Conservation (phyloP, 1,284 basidiomycete genomes). For the Marasmius sp. region DNA sequence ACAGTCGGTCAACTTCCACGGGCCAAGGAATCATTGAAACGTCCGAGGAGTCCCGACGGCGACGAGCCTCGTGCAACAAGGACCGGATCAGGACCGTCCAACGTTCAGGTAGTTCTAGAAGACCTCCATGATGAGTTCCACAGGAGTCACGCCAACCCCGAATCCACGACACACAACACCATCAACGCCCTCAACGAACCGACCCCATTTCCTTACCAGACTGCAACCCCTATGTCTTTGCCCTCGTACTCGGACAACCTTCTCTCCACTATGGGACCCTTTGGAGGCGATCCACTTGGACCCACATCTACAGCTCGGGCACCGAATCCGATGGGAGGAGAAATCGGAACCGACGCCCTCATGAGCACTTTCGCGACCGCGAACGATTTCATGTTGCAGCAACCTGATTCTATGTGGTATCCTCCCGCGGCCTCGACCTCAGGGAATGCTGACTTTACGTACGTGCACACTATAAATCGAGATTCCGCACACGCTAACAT, state of each 20-base stretch:
- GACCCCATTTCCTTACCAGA: not conserved
- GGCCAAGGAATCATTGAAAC: not conserved
- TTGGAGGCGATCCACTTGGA: too few relatives aligned
- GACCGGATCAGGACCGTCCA: not conserved
- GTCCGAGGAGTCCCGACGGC: not conserved
- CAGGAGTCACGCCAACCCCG: not conserved
- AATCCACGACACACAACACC: not conserved
- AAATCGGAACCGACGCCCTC: too few relatives aligned
- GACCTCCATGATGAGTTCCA: not conserved
- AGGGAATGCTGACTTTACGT: not conserved
- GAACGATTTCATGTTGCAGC: not conserved
- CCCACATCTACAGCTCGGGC: too few relatives aligned
- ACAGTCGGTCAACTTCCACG: constrained; percentile 1
- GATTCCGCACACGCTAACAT: not conserved
- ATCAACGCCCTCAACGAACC: not conserved
- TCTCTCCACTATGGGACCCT: too few relatives aligned
- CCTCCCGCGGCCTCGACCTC: not conserved
- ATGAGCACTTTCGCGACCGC: not conserved
- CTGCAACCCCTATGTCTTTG: too few relatives aligned
- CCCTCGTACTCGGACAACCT: too few relatives aligned
- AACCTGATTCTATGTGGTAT: not conserved
- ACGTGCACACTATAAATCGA: not conserved
- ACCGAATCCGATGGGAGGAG: too few relatives aligned
- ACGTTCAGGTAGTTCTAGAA: not conserved
- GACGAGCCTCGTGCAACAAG: not conserved